A percentile compares a stretch with the other conserved stretches of the same genome.
phyloP scores from a whole-genome alignment of 257 asterid species.

The Nyctanthes arbortristis region DNA sequence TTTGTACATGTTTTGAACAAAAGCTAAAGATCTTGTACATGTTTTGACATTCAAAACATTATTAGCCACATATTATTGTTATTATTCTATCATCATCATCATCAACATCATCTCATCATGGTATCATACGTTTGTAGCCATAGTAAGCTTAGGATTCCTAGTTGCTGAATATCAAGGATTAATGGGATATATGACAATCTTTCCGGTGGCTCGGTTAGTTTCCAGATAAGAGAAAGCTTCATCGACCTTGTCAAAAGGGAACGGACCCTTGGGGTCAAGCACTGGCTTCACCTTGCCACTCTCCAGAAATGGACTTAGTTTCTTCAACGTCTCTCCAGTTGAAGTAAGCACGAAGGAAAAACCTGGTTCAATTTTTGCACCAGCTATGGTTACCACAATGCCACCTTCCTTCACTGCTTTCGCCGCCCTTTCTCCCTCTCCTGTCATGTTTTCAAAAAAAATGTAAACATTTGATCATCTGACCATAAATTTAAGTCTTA shows the following conservation, averaged over 20 bases:
- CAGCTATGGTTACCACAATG: slow-evolving; percentile 62
- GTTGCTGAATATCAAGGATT: slow-evolving; percentile 48
- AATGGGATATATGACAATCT: slow-evolving; percentile 73
- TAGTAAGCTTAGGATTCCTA: not conserved
- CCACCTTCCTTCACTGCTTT: slow-evolving; percentile 91
- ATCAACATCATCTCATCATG: too few species aligned
- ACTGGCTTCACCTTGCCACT: slow-evolving; percentile 73
- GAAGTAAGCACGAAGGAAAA: slow-evolving; percentile 80
- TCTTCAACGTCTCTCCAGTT: slow-evolving; percentile 60
- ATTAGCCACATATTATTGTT: not conserved
- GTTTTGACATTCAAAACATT: slow-evolving; percentile 2
- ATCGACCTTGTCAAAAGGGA: slow-evolving; percentile 68
- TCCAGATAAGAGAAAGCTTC: slow-evolving; percentile 83
- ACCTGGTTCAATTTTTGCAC: slow-evolving; percentile 77
- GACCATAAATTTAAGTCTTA: not conserved
- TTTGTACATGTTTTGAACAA: slow-evolving; percentile 1
- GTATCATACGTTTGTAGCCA: slow-evolving; percentile 21
- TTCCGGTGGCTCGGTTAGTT: slow-evolving; percentile 74
- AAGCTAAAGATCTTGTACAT: not conserved
- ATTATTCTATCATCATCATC: not conserved
- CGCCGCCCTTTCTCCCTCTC: slow-evolving; percentile 80
- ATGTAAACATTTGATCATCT: not conserved
- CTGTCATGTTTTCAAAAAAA: slow-evolving; percentile 36
- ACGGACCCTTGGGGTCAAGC: slow-evolving; percentile 79
- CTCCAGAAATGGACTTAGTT: slow-evolving; percentile 71